These are phyloP conservation scores for Melaleuca quinquenervia DNA, from an alignment of 345 rosid species.

Conservation along the genomic window DNA sequence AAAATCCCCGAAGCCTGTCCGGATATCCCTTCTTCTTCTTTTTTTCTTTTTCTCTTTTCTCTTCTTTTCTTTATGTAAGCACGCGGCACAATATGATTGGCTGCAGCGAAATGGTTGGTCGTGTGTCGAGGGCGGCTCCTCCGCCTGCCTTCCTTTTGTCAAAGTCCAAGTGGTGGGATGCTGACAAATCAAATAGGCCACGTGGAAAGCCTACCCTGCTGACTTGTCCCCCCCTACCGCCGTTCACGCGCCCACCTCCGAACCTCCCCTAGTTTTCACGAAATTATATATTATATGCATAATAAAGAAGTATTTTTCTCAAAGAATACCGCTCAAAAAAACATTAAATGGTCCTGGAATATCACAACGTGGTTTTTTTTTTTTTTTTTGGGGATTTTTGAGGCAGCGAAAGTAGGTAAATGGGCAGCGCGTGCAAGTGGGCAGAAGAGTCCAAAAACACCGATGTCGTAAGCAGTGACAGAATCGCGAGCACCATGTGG, in stretches of 20 bases:
- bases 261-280: neutral
- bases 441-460: constrained; percentile 49
- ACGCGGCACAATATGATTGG: neutral
- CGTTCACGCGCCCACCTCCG: neutral
- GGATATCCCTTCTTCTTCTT: fast-evolving
- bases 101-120: neutral
- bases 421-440: too few relatives aligned
- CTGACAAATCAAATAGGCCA: neutral
- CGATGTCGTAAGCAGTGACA: constrained; percentile 79
- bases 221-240: neutral
- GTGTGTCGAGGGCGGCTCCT: neutral
- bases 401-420: too few relatives aligned
- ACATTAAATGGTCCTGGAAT: too few relatives aligned
- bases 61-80: too few relatives aligned
- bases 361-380: too few relatives aligned
- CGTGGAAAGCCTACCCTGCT: neutral
- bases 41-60: too few relatives aligned
- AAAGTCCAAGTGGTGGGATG: neutral
- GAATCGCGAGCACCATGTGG: constrained; percentile 27
- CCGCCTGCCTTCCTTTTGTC: too few relatives aligned
- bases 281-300: too few relatives aligned
- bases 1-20: neutral
- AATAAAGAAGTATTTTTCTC: too few relatives aligned
- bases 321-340: too few relatives aligned
- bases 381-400: too few relatives aligned